Percentiles rank a stretch among this genome's conserved stretches.
phyloP scores from a whole-genome alignment of 225 moss, liverwort and hornwort species.

The Ulota crispa region DNA sequence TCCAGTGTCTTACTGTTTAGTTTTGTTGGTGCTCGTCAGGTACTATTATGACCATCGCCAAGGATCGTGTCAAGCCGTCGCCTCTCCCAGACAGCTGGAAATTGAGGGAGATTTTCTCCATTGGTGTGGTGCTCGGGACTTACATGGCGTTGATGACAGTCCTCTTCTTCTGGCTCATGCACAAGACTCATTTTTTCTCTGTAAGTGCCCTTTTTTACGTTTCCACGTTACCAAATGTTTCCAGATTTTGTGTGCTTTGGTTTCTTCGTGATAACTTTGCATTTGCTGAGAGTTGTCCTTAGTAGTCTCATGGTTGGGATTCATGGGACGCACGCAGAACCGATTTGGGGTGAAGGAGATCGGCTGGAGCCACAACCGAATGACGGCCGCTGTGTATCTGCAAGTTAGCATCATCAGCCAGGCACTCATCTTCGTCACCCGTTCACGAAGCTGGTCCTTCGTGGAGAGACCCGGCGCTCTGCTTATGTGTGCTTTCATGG shows the following conservation, averaged over 20 bases:
- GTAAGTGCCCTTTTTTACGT: conserved; percentile 6
- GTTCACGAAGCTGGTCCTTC: conserved; percentile 52
- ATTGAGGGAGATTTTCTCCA: conserved; percentile 69
- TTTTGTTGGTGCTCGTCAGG: conserved; percentile 24
- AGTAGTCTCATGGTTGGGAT: background rate
- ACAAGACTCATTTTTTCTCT: conserved; percentile 49
- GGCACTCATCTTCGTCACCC: conserved; percentile 67
- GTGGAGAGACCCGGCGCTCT: conserved; percentile 50
- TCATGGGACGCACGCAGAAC: conserved; percentile 25
- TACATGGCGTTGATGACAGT: conserved; percentile 74
- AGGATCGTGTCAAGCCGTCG: conserved; percentile 80
- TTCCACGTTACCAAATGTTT: background rate
- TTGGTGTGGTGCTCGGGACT: conserved; percentile 71
- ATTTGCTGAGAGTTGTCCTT: no score
- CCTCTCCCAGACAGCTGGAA: conserved; percentile 87
- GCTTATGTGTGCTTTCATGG: conserved; percentile 47
- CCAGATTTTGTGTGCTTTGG: no score
- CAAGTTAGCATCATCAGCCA: conserved; percentile 63
- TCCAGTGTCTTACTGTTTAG: background rate
- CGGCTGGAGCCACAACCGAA: conserved; percentile 31
- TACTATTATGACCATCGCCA: conserved; percentile 83
- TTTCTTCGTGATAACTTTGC: no score
- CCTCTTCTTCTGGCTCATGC: conserved; percentile 62
- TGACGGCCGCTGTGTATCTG: conserved; percentile 62
- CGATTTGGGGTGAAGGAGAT: conserved; percentile 46